Evolutionary conservation across 2,329 filamentous ascomycete species (phyloP).

Genomic region (Penicillium verrucosum): DNA sequence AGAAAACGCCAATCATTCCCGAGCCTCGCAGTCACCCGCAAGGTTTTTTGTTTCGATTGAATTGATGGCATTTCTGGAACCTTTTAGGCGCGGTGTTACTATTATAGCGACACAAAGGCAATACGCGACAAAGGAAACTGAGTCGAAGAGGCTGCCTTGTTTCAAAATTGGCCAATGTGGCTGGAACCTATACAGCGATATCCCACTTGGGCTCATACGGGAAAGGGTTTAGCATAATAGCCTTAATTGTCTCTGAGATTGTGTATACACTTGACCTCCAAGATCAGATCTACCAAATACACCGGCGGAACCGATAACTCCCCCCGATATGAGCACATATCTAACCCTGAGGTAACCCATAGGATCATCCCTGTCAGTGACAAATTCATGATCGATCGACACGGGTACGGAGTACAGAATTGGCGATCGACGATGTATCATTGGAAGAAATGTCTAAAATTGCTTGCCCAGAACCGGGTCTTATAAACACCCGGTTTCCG

Average conservation of each 20-base stretch:
- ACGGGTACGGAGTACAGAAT: conserved; percentile 6
- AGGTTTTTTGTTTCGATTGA: conserved; percentile 9
- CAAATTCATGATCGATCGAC: conserved; percentile 18
- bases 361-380: conserved; percentile 23
- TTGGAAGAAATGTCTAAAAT: conserved; percentile 6
- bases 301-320: neutral
- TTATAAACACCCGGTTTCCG: neutral
- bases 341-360: neutral
- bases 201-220: neutral
- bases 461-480: neutral
- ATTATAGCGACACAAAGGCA: neutral
- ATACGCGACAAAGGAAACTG: neutral
- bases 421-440: conserved; percentile 10
- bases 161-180: neutral
- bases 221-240: neutral
- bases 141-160: neutral
- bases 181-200: neutral
- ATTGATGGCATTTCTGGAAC: neutral
- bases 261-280: neutral
- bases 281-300: neutral
- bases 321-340: conserved; percentile 2
- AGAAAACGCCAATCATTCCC: conserved; percentile 13
- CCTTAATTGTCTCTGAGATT: neutral
- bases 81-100: neutral
- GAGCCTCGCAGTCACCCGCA: conserved; percentile 9